Conservation (phyloP, 495 filamentous ascomycete genomes). For the Thozetella sp. region DNA sequence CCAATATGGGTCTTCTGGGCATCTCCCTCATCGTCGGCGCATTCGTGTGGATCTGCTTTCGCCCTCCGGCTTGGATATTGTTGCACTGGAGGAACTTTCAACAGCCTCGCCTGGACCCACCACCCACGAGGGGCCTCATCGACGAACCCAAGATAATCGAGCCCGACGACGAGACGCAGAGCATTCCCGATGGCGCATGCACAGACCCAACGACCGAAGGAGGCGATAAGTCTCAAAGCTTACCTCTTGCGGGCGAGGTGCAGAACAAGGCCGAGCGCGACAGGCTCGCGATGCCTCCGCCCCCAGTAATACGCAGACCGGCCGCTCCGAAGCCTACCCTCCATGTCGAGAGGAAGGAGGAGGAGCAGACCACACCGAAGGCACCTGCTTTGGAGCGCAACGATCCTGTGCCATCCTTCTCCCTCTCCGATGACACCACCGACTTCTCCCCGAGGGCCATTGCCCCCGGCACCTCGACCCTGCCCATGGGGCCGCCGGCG, state of each 20-base stretch:
- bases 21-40: constrained; percentile 56
- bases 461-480: constrained; percentile 32
- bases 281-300: constrained; percentile 17
- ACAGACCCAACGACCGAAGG: constrained; percentile 6
- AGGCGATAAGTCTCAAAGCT: constrained; percentile 1
- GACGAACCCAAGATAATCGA: not conserved
- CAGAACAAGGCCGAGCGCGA: constrained; percentile 4
- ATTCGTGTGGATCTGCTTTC: constrained; percentile 49
- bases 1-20: constrained; percentile 52
- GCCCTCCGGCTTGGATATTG: constrained; percentile 42
- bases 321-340: constrained; percentile 6
- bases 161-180: constrained; percentile 1
- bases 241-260: not conserved
- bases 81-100: constrained; percentile 26
- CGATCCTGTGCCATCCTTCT: constrained; percentile 34
- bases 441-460: constrained; percentile 20
- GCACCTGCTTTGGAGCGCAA: constrained; percentile 16
- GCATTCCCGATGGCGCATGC: not conserved
- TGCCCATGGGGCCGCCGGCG: constrained; percentile 16
- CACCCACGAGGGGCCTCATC: constrained; percentile 13
- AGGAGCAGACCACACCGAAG: constrained; percentile 42
- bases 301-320: constrained; percentile 7
- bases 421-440: constrained; percentile 36
- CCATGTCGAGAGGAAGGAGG: constrained; percentile 12
- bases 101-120: constrained; percentile 20